Evolutionary conservation across 164 flowering plant genomes (phyloP).

Genomic region (Litsea cubeba): DNA sequence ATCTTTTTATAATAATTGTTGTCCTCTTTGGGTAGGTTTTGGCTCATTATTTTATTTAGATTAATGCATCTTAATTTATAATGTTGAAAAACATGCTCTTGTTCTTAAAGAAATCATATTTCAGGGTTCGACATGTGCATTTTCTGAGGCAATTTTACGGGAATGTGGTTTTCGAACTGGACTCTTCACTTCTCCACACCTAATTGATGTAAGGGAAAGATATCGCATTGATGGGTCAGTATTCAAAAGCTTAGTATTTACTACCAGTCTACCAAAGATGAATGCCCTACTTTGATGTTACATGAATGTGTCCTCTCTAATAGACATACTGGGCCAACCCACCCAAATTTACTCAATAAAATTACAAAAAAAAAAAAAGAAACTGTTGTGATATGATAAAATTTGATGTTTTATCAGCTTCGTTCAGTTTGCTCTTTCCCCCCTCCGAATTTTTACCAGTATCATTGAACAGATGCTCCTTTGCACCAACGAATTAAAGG

Average conservation of each 20-base stretch:
- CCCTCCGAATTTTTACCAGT: too few relatives aligned
- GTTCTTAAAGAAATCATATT: conserved; percentile 19
- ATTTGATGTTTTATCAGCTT: too few relatives aligned
- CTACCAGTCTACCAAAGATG: background rate
- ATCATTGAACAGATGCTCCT: too few relatives aligned
- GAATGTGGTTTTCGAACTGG: conserved; percentile 89
- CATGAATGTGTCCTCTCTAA: background rate
- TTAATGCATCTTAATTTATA: background rate
- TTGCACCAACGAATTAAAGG: too few relatives aligned
- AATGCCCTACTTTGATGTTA: background rate
- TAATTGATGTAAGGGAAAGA: conserved; percentile 90
- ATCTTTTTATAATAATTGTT: background rate
- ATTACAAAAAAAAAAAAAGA: too few relatives aligned
- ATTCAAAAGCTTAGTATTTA: conserved; percentile 1
- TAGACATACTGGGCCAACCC: background rate
- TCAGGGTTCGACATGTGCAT: conserved; percentile 92
- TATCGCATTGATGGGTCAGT: conserved; percentile 79
- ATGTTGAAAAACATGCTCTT: conserved; percentile 1
- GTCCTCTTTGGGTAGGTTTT: background rate
- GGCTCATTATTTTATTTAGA: background rate
- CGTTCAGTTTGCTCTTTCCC: too few relatives aligned
- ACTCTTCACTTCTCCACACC: conserved; percentile 89
- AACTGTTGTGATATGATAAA: too few relatives aligned
- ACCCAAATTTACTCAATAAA: background rate
- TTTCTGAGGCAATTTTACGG: conserved; percentile 76